Conservation (phyloP, 192 early-diverging fungal species). For the Polychytrium aggregatum region DNA sequence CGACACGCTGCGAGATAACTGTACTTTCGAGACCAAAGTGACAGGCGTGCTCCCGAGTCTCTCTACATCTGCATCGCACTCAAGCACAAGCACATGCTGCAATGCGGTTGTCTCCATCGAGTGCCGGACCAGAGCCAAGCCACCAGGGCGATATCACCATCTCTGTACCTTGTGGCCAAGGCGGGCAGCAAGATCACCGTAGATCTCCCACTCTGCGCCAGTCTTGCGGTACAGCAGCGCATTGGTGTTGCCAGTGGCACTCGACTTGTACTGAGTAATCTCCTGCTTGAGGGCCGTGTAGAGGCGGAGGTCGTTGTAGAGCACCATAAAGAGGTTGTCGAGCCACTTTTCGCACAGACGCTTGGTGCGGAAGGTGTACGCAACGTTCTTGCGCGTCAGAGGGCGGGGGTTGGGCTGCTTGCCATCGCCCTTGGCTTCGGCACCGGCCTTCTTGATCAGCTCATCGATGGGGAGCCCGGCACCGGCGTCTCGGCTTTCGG, state of each 20-base stretch:
- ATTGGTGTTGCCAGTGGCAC: constrained; percentile 42
- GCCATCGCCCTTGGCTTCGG: not conserved
- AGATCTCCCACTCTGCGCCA: constrained; percentile 95
- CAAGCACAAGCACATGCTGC: too few species aligned
- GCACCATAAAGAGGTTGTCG: constrained; percentile 97
- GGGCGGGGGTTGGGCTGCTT: constrained; percentile 6
- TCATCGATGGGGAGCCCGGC: constrained; percentile 33
- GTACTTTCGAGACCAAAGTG: too few species aligned
- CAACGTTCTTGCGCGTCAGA: constrained; percentile 12
- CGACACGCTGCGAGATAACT: too few species aligned
- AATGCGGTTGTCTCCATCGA: too few species aligned
- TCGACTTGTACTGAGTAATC: constrained; percentile 55
- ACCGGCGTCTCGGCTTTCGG: constrained; percentile 1
- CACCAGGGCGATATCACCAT: not conserved
- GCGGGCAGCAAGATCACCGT: constrained; percentile 83
- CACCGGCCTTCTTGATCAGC: constrained; percentile 25
- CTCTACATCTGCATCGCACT: too few species aligned
- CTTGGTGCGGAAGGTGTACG: constrained; percentile 83
- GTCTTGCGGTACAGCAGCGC: constrained; percentile 76
- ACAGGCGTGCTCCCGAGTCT: too few species aligned
- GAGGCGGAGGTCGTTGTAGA: constrained; percentile 91
- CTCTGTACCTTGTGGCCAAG: constrained; percentile 60
- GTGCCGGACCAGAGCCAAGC: too few species aligned
- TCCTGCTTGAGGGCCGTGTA: constrained; percentile 91
- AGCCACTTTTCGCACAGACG: constrained; percentile 98